These are phyloP conservation scores for Drechslerella dactyloides DNA, from an alignment of 2,329 filamentous ascomycete genomes.

Conservation along the genomic window DNA sequence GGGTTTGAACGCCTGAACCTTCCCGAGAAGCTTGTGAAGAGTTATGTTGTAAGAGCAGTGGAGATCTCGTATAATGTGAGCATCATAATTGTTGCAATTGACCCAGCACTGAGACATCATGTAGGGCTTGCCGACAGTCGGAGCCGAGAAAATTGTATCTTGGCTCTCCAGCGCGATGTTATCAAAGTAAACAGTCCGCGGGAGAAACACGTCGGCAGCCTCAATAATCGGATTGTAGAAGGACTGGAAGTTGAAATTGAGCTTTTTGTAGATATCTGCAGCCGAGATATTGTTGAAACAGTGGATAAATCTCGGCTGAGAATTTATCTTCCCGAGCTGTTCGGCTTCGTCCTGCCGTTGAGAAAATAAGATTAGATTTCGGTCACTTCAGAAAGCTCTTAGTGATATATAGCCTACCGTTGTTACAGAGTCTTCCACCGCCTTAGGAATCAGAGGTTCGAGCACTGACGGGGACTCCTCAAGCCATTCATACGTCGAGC, in stretches of 20 bases:
- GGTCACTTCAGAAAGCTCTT: too few relatives aligned
- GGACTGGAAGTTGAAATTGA: slow-evolving; percentile 21
- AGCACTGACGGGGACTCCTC: too few relatives aligned
- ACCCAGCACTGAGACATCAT: slow-evolving; percentile 14
- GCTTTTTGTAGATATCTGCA: neutral
- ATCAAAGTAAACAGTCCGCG: slow-evolving; percentile 20
- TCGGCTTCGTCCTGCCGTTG: neutral
- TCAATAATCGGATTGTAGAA: slow-evolving; percentile 21
- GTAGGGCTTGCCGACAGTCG: neutral
- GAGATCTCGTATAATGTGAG: slow-evolving; percentile 23
- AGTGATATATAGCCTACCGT: too few relatives aligned
- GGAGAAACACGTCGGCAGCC: slow-evolving; percentile 22
- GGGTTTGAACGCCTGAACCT: neutral
- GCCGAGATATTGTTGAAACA: slow-evolving; percentile 1
- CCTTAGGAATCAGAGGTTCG: too few relatives aligned
- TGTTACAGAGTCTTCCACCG: too few relatives aligned
- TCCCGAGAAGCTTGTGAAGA: slow-evolving; percentile 2
- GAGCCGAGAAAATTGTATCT: slow-evolving; percentile 21
- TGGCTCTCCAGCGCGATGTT: neutral
- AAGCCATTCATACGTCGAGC: too few relatives aligned
- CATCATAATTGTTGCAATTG: slow-evolving; percentile 13
- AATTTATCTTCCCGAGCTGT: neutral
- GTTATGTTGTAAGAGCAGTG: slow-evolving; percentile 21
- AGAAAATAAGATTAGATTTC: neutral
- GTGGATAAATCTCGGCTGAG: neutral